Evolutionary conservation across 371 early-diverging fungal genomes (phyloP).

Genomic region (Mortierella sp.): DNA sequence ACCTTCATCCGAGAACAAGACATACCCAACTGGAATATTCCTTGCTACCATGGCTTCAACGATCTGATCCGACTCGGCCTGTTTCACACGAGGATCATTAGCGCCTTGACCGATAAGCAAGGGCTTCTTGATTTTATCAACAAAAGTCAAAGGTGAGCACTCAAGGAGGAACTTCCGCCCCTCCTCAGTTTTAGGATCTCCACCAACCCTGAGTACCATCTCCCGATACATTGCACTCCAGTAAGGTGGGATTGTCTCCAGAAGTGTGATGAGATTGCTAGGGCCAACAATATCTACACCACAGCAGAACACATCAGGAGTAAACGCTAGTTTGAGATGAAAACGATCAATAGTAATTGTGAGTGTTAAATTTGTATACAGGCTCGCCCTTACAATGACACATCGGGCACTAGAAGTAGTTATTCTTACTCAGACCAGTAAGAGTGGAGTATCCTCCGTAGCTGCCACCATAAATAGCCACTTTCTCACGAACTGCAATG

Average conservation of each 20-base stretch:
- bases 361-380: not conserved
- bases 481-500: conserved; percentile 23
- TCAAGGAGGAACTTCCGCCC: conserved; percentile 10
- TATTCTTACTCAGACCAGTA: conserved; percentile 16
- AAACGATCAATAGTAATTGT: not conserved
- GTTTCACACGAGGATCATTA: conserved; percentile 35
- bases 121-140: conserved; percentile 20
- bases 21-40: conserved; percentile 19
- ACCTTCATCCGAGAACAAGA: conserved; percentile 33
- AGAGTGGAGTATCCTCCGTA: conserved; percentile 30
- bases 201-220: conserved; percentile 7
- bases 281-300: conserved; percentile 41
- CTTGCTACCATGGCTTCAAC: conserved; percentile 16
- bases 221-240: conserved; percentile 5
- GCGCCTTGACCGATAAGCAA: conserved; percentile 30
- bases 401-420: too few species aligned
- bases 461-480: conserved; percentile 32
- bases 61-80: conserved; percentile 33
- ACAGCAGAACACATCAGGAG: conserved; percentile 35
- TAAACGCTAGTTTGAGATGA: conserved; percentile 8
- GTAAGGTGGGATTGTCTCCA: conserved; percentile 17
- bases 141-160: conserved; percentile 23
- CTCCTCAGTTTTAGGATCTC: conserved; percentile 14
- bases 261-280: conserved; percentile 24
- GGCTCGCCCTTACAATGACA: not conserved